These are phyloP conservation scores for Hyphopichia fennica DNA, from an alignment of 1,139 yeast genomes.

Conservation along the genomic window DNA sequence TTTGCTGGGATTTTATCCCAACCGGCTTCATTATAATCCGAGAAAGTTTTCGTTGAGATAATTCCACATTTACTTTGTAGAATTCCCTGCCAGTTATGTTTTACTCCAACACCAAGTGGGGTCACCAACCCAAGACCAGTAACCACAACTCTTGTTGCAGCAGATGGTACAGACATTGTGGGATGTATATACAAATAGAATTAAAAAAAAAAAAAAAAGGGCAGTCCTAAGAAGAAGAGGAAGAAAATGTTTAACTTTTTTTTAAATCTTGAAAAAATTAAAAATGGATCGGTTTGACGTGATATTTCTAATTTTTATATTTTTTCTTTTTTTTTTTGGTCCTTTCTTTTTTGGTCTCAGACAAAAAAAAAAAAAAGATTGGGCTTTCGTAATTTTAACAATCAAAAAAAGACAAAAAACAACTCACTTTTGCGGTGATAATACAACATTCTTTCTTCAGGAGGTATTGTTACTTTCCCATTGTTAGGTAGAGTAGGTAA, in stretches of 20 bases:
- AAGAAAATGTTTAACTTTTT: too few relatives aligned
- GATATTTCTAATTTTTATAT: neutral
- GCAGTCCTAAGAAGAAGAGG: neutral
- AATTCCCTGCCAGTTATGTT: slow-evolving; percentile 52
- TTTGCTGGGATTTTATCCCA: slow-evolving; percentile 68
- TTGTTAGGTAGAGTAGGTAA: too few relatives aligned
- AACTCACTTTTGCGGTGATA: too few relatives aligned
- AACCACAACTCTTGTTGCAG: slow-evolving; percentile 66
- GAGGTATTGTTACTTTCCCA: too few relatives aligned
- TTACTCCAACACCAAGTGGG: slow-evolving; percentile 78
- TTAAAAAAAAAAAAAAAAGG: neutral
- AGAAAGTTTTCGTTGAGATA: slow-evolving; percentile 49
- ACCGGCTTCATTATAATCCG: slow-evolving; percentile 43
- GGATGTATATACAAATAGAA: neutral
- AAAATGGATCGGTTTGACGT: too few relatives aligned
- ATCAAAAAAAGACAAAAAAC: neutral
- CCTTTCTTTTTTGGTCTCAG: neutral
- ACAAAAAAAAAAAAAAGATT: neutral
- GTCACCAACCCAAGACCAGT: slow-evolving; percentile 88
- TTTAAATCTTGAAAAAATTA: too few relatives aligned
- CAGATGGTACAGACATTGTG: neutral
- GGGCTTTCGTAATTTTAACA: neutral
- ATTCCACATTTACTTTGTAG: slow-evolving; percentile 56
- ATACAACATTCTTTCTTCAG: neutral
- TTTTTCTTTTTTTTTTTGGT: neutral